These are phyloP conservation scores for Ceratocystis diversiconidia DNA, from an alignment of 2,329 filamentous ascomycete genomes.

Conservation along the genomic window DNA sequence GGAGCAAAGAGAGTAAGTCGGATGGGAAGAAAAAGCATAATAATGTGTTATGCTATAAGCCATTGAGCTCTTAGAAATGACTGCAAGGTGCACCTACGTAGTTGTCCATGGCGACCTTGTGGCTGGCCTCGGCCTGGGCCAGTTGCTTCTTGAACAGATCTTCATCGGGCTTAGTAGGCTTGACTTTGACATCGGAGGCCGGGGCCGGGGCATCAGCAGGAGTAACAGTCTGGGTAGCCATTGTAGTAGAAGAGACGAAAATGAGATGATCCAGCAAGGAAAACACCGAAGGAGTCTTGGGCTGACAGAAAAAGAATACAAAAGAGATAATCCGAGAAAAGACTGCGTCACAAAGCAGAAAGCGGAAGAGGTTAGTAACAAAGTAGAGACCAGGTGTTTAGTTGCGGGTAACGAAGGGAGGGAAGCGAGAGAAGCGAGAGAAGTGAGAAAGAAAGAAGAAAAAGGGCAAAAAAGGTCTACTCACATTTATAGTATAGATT, in stretches of 20 bases:
- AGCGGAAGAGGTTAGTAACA: constrained; percentile 1
- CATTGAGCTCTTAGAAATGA: not conserved
- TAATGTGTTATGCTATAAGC: not conserved
- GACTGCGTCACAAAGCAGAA: constrained; percentile 1
- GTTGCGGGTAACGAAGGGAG: not conserved
- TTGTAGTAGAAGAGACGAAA: constrained; percentile 16
- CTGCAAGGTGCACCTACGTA: constrained; percentile 26
- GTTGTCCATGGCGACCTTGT: constrained; percentile 57
- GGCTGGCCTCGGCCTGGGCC: constrained; percentile 72
- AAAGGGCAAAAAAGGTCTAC: not conserved
- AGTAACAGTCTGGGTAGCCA: constrained; percentile 24
- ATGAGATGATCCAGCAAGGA: constrained; percentile 18
- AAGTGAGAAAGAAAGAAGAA: not conserved
- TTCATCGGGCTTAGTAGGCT: constrained; percentile 77
- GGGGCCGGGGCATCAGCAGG: constrained; percentile 33
- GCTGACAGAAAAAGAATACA: constrained; percentile 11
- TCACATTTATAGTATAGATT: not conserved
- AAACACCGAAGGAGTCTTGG: constrained; percentile 19
- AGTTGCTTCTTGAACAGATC: constrained; percentile 67
- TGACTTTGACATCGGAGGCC: constrained; percentile 26
- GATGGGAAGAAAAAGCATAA: constrained; percentile 14
- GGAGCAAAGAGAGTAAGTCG: not conserved
- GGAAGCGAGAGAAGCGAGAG: not conserved
- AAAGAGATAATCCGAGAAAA: not conserved
- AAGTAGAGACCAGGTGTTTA: constrained; percentile 2